Evolutionary conservation across 2,329 filamentous ascomycete species (phyloP), one percentile per base, ranked within the genome.

Genomic region (Curvularia sp.): DNA sequence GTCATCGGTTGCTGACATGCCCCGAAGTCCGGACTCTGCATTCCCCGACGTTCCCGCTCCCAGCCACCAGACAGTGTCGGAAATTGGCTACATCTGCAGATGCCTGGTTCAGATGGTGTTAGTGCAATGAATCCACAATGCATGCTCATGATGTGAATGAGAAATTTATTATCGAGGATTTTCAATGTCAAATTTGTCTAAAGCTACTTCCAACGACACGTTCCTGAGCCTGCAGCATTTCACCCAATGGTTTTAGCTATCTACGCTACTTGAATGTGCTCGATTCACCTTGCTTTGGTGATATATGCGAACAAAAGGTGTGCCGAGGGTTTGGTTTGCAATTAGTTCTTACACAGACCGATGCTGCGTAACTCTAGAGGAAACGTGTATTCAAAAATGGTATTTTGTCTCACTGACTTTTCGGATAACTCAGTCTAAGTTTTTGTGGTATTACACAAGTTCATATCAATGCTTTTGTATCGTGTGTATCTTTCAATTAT

Each of bases 1-100:
- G 69, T 71, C 68, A 71, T 70, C 64, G 59, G 38, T 58, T 35
- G 48, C 31, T 49, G 24, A 47, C 38, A 22, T 54, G 57, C 60
- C 10, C 30, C 57, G 57, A 52, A 39, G 28, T 52, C 57, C 53
- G 53, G 38, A 46, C 53, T 52, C 48, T 52, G 41, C 38, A 30
- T 48, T 31, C 50, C 28, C 39, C 30, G 41, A 30, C 31, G 46
- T 46, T 24, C 30, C 22, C 35, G 7, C 24, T 30, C 22, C 33
- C 48, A 41, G 48, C 48, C 48, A 41, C 35, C 24, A 12, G 9
- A 28, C 35, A 41, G 12, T 20, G 35, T 26, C 28, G 9, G 5
- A 12, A 18, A 2, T 15, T 26, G 35, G 13, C 30, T 31, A 15
- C 18, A 47, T 47, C n/a, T 22, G 39, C n/a, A 20, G 7, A 4